Percentiles rank a stretch among this genome's conserved stretches.
phyloP scores from a whole-genome alignment of 192 early-diverging fungal species.

The Rhizophlyctis rosea region DNA sequence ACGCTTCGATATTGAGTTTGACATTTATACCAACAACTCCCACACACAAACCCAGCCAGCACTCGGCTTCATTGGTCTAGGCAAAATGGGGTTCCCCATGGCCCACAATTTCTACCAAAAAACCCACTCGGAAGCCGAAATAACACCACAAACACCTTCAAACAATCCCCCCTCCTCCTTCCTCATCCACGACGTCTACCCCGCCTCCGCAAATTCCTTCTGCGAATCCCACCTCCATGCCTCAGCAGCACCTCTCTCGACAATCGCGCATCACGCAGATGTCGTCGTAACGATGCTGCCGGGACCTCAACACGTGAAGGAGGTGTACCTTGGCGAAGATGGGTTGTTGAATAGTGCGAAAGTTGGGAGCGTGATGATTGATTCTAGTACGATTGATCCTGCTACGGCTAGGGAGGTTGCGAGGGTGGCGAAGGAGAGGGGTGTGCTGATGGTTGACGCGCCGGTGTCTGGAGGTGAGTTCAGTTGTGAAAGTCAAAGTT shows the following conservation, averaged over 20 bases:
- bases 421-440: slow-evolving; percentile 53
- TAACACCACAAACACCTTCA: no score
- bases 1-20: not conserved
- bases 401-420: slow-evolving; percentile 72
- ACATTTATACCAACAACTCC: not conserved
- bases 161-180: not conserved
- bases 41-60: no score
- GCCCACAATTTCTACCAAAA: slow-evolving; percentile 76
- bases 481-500: not conserved
- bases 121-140: slow-evolving; percentile 24
- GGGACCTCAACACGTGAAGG: slow-evolving; percentile 71
- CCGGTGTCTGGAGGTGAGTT: slow-evolving; percentile 87
- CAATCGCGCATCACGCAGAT: slow-evolving; percentile 64
- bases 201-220: slow-evolving; percentile 3
- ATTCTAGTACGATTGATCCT: slow-evolving; percentile 92
- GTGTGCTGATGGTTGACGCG: slow-evolving; percentile 73
- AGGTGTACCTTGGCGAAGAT: slow-evolving; percentile 76
- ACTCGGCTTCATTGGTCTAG: slow-evolving; percentile 89
- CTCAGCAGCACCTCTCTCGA: slow-evolving; percentile 57
- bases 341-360: slow-evolving; percentile 58
- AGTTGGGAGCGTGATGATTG: slow-evolving; percentile 55
- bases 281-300: slow-evolving; percentile 93
- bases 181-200: not conserved
- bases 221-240: slow-evolving; percentile 30
- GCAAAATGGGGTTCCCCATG: slow-evolving; percentile 85